Base-by-base conservation (phyloP, 306 rosid genomes). In the Carpinus viminea region DNA sequence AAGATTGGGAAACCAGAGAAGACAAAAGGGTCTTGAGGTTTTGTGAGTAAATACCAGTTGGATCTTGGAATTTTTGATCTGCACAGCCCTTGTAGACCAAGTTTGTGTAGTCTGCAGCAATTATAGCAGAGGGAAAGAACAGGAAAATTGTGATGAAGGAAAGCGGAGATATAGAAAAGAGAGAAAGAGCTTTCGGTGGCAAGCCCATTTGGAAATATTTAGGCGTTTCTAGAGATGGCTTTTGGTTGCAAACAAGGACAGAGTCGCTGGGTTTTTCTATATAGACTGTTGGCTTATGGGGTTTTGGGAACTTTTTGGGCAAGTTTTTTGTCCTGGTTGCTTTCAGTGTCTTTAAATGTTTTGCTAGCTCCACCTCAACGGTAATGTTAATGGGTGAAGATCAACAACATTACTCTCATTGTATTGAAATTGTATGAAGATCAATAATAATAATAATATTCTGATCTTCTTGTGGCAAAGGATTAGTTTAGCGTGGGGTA, bases 81-180 rank as follows among this genome's bases (percentile, higher is more conserved):
- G 97, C 85, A 71, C 98, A 94, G 56, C 98, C 97, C 36, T 87
- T 92, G 88, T 83, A 94, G 1, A 94, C 83, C 73, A 94, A 78
- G 74, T 75, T 84, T 28, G 92, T 84, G 80, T 70, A 71, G 20
- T 89, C 94, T 2, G 83, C 47, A 15, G 87, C 56, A n/a, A 85
- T 79, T 15, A n/a, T 52, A 20, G 20, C 72, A 62, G 12, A 31
- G 5, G 80, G 57, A 10, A 78, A 47, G 34, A 77, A 18, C 2
- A 13, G 7, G 24, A 60, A 53, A 54, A 60, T 8, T 48, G 59
- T 47, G 82, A 68, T 12, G 71, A 72, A 62, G 36, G 51, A 18
- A 45, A 78, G 20, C 24, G 86, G 70, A 76, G 47, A 13, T 16
- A 86, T 57, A 21, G 65, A 80, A 24, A 80, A 48, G 38, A 80